A percentile compares a stretch with the other conserved stretches of the same genome.
Conservation (phyloP, 1,284 basidiomycete genomes). For the Moesziomyces parantarcticus region DNA sequence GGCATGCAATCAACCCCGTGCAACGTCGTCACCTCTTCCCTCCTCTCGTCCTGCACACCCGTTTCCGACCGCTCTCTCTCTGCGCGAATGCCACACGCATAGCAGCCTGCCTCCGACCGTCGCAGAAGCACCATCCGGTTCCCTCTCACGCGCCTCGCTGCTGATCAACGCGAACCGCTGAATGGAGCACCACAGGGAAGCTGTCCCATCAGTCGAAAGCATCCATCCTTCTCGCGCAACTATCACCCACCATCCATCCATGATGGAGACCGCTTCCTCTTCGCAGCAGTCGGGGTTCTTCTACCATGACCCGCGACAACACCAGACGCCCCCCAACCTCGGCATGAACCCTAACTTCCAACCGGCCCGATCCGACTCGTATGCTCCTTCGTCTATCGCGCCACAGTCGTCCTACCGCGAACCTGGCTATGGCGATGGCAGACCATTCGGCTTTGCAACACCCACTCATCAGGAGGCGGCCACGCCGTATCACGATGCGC, state of each 20-base stretch:
- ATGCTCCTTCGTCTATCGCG: slow-evolving; percentile 10
- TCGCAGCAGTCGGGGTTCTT: slow-evolving; percentile 30
- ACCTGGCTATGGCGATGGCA: slow-evolving; percentile 9
- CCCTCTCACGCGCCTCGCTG: slow-evolving; percentile 1
- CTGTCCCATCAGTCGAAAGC: slow-evolving; percentile 4
- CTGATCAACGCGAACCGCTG: slow-evolving; percentile 9
- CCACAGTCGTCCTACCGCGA: slow-evolving; percentile 25
- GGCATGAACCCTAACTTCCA: slow-evolving; percentile 16
- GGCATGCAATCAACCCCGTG: not conserved
- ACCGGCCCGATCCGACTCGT: slow-evolving; percentile 15
- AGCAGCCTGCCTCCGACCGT: not conserved
- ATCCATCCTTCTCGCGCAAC: not conserved
- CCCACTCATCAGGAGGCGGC: slow-evolving; percentile 20
- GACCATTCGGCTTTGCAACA: slow-evolving; percentile 14
- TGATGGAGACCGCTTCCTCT: slow-evolving; percentile 31
- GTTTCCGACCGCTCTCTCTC: not conserved
- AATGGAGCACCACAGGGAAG: slow-evolving; percentile 27
- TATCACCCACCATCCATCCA: slow-evolving; percentile 2
- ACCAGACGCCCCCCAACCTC: slow-evolving; percentile 11
- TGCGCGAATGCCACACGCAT: not conserved
- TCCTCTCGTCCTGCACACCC: not conserved
- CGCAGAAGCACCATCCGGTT: slow-evolving; percentile 8
- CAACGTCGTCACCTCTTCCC: not conserved
- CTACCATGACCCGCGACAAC: slow-evolving; percentile 35
- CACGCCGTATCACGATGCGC: slow-evolving; percentile 10